Base-by-base conservation (phyloP, 2,329 filamentous ascomycete genomes). In the Fusarium veterinarium region DNA sequence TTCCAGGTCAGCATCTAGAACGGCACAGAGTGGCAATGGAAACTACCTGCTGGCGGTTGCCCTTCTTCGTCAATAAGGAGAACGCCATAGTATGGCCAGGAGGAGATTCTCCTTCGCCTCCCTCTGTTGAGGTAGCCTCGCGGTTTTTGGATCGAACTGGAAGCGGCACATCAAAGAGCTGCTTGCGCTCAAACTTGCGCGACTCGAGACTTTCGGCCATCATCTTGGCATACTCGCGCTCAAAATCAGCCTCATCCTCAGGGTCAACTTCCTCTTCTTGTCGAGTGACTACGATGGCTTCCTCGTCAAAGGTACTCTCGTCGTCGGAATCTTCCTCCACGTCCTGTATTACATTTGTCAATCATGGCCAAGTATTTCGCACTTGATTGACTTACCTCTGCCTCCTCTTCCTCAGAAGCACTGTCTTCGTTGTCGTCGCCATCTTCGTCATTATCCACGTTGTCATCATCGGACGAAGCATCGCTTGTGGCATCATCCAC, bases 161-260 rank as follows among this genome's bases (percentile, higher is more conserved):
- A n/a, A 99, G 85, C 3, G 97, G 95, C n/a, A 98, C 94, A 80
- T 99, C 97, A 78, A 99, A 98, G 57, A 96, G 88, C 33, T 93
- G 91, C 83, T 97, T 98, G 70, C 96, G 93, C 79, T 99, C 96
- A 75, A 97, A 97, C 78, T 97, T 98, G 76, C 96, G 91, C 8
- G 95, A 97, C 75, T 99, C 96, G 77, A 97, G 85, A 83, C 95
- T 98, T 82, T 99, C 96, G 56, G 95, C 90, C 95, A 99, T 98
- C 90, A 99, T 93, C 82, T 97, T 98, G 41, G 96, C 95, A 81
- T 97, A 96, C 82, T 98, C 96, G 76, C 95, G 93, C 79, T 99
- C 97, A 80, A 99, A 99, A 45, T 99, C 96, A 11, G 95, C 96
- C 79, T 99, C 96, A 44, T 92, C 94, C 83, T 98, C 95, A 1